Evolutionary conservation across 2,329 filamentous ascomycete species (phyloP), one percentile per base, ranked within the genome.

Genomic region (Aspergillus ibericus): DNA sequence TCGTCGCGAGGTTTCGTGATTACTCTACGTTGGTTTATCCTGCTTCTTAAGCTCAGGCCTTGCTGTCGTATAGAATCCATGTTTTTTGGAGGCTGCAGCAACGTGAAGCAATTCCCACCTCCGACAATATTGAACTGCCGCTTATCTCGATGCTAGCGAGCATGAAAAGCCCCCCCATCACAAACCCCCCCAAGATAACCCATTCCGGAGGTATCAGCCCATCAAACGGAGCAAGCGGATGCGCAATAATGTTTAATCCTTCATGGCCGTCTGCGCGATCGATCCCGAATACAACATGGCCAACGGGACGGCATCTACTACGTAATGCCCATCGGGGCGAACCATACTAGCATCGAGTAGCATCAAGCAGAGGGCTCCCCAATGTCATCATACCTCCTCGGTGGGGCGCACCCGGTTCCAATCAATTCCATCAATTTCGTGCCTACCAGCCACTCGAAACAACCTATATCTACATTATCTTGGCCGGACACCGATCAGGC

Each of bases 361-460:
- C 44, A 48, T 27, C 44, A 27, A 29, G 44, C 44, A 32, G 29
- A n/a, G 44, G 32, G 44, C 44, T 48, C 44, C 44, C 27, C 44
- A 32, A 48, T 48, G 44, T 32, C 44, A 48, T 48, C 44, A 48
- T 48, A 48, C 25, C 44, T 29, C 25, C 44, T 15, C 25, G 44
- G 44, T 48, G 44, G 44, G 44, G 44, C 44, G 9, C 44, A 18
- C 15, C 44, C 25, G 25, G 44, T 48, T 48, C 44, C 44, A 48
- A 48, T 48, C 44, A 48, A 29, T 48, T 48, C 44, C 44, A 48
- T 27, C 44, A 29, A 48, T 48, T 48, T 48, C 44, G 44, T 48
- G 44, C n/a, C 44, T 5, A 48, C 25, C 44, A 16, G 27, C 22
- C 22, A n/a, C 15, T 48, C 44, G 1, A 32, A 32, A 32, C 29